Conservation (phyloP, 129 eudicot species). For the Calendula officinalis region DNA sequence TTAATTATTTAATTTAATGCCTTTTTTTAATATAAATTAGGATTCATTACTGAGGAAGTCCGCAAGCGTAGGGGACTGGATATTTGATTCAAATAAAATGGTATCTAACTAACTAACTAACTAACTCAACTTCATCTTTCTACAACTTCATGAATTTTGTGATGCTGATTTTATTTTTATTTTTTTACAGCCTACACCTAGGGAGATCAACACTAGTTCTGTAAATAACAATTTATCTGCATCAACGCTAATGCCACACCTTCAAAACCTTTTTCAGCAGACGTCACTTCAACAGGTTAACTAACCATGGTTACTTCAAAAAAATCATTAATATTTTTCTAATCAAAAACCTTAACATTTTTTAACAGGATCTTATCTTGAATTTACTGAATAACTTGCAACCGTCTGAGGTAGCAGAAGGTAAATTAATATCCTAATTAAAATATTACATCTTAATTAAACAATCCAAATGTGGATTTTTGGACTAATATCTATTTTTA, state of each 20-base stretch:
- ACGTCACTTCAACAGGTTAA: slow-evolving; percentile 89
- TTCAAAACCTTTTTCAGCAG: slow-evolving; percentile 93
- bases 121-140: slow-evolving; percentile 9
- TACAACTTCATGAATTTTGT: slow-evolving; percentile 2
- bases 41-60: slow-evolving; percentile 73
- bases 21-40: slow-evolving; percentile 36
- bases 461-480: neutral
- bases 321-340: neutral
- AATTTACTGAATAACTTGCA: slow-evolving; percentile 82
- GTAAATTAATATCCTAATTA: slow-evolving; percentile 43
- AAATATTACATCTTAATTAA: neutral
- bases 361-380: slow-evolving; percentile 80
- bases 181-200: slow-evolving; percentile 57
- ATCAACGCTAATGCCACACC: slow-evolving; percentile 85
- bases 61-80: slow-evolving; percentile 98
- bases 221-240: slow-evolving; percentile 55
- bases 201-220: slow-evolving; percentile 52
- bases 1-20: slow-evolving; percentile 11
- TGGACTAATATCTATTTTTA: slow-evolving; percentile 2
- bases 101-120: slow-evolving; percentile 51
- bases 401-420: slow-evolving; percentile 64
- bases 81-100: slow-evolving; percentile 72
- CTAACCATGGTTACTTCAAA: neutral
- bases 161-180: neutral
- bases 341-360: slow-evolving; percentile 4